Evolutionary conservation across 2,329 filamentous ascomycete species (phyloP).

Genomic region (Ophiostoma triangulosporum): DNA sequence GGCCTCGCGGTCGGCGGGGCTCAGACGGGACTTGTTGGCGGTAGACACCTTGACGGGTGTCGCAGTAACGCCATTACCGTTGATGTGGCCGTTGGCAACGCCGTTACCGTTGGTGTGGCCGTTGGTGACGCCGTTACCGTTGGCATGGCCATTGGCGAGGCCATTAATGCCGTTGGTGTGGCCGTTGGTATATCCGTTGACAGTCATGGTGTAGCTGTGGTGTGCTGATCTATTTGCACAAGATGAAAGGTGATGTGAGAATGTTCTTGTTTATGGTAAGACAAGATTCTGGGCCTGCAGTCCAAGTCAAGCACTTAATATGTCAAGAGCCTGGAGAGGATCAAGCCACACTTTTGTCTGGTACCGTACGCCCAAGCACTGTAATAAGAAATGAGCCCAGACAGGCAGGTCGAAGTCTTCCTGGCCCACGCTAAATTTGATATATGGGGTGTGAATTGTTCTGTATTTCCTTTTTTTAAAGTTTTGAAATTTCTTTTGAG

Average conservation of each 20-base stretch:
- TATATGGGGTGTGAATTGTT: neutral
- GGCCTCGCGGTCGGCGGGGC: conserved; percentile 31
- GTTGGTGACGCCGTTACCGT: neutral
- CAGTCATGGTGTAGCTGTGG: neutral
- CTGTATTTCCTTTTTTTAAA: neutral
- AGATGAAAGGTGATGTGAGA: neutral
- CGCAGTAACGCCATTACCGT: neutral
- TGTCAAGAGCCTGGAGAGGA: neutral
- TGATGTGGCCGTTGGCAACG: neutral
- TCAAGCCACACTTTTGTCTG: neutral
- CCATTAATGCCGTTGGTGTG: conserved; percentile 6
- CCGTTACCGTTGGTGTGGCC: neutral
- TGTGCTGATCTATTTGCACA: neutral
- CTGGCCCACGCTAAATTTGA: neutral
- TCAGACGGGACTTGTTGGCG: conserved; percentile 3
- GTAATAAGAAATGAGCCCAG: neutral
- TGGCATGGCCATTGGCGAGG: conserved; percentile 4
- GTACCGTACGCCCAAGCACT: conserved; percentile 2
- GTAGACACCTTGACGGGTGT: neutral
- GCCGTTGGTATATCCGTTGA: conserved; percentile 7
- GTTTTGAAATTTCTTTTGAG: neutral
- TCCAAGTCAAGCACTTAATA: neutral
- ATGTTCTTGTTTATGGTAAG: neutral
- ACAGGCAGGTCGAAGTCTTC: neutral
- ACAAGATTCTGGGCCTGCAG: neutral